A percentile compares a stretch with the other conserved stretches of the same genome.
Evolutionary conservation across 179 eudicot species (phyloP).

Genomic region (Beta macrorhiza): DNA sequence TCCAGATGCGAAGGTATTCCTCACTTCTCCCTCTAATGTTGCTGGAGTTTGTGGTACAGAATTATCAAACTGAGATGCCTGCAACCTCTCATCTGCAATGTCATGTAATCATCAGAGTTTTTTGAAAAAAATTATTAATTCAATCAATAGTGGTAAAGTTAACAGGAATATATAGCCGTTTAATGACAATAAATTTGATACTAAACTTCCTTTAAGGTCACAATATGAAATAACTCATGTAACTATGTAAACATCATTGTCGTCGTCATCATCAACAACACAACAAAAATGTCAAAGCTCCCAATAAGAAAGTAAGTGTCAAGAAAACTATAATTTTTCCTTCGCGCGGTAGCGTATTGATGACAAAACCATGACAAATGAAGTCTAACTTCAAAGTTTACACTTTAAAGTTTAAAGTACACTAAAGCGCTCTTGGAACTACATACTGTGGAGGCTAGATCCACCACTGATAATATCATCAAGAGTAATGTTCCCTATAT

Average conservation of each 20-base stretch:
- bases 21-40: conserved; percentile 29
- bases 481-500: conserved; percentile 76
- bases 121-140: conserved; percentile 14
- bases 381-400: conserved; percentile 17
- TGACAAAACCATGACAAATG: conserved; percentile 28
- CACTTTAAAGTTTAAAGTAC: conserved; percentile 29
- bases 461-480: conserved; percentile 88
- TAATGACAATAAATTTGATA: conserved; percentile 12
- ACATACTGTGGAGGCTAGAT: conserved; percentile 76
- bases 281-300: too few species aligned
- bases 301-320: not conserved
- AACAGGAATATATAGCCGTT: conserved; percentile 4
- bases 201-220: conserved; percentile 3
- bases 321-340: not conserved
- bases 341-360: conserved; percentile 8
- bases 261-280: too few species aligned
- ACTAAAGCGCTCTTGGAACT: conserved; percentile 39
- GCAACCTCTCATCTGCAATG: conserved; percentile 86
- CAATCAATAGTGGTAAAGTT: conserved; percentile 11
- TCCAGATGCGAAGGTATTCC: conserved; percentile 50
- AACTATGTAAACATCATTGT: not conserved
- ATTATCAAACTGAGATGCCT: conserved; percentile 37
- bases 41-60: conserved; percentile 16
- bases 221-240: conserved; percentile 4
- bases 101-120: conserved; percentile 44